A percentile compares a stretch with the other conserved stretches of the same genome.
phyloP scores from a whole-genome alignment of 1,139 yeast species.

The Eremothecium cymbalariae region DNA sequence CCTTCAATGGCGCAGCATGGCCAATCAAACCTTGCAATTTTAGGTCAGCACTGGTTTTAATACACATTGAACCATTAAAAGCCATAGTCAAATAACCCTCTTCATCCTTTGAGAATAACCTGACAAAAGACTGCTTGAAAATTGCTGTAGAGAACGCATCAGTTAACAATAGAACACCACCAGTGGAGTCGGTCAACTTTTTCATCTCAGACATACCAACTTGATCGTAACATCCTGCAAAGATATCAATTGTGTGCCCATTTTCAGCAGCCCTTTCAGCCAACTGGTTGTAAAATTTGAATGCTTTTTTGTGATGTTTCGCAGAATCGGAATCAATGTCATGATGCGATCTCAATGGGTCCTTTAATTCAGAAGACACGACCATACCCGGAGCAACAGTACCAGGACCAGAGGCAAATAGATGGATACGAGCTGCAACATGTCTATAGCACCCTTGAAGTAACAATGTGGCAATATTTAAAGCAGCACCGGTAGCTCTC shows the following conservation, averaged over 20 bases:
- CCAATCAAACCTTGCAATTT: constrained; percentile 92
- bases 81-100: constrained; percentile 84
- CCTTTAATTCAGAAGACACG: constrained; percentile 85
- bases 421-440: constrained; percentile 81
- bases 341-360: constrained; percentile 94
- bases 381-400: constrained; percentile 93
- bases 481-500: constrained; percentile 90
- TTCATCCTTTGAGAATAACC: constrained; percentile 78
- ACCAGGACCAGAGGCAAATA: constrained; percentile 93
- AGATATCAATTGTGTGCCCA: constrained; percentile 84
- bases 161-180: constrained; percentile 83
- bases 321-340: constrained; percentile 89
- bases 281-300: constrained; percentile 70
- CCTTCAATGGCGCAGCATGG: constrained; percentile 70
- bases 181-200: constrained; percentile 77
- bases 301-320: constrained; percentile 86
- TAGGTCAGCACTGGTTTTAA: constrained; percentile 81
- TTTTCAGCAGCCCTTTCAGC: constrained; percentile 68
- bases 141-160: constrained; percentile 97
- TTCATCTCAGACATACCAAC: constrained; percentile 97
- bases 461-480: constrained; percentile 73
- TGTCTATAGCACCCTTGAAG: constrained; percentile 84
- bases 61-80: constrained; percentile 76
- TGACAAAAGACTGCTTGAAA: constrained; percentile 86
- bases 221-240: constrained; percentile 97